Percentiles rank a stretch among this genome's conserved stretches.
phyloP scores from a whole-genome alignment of 2,329 filamentous ascomycete genomes.

The Calonectria pteridis region DNA sequence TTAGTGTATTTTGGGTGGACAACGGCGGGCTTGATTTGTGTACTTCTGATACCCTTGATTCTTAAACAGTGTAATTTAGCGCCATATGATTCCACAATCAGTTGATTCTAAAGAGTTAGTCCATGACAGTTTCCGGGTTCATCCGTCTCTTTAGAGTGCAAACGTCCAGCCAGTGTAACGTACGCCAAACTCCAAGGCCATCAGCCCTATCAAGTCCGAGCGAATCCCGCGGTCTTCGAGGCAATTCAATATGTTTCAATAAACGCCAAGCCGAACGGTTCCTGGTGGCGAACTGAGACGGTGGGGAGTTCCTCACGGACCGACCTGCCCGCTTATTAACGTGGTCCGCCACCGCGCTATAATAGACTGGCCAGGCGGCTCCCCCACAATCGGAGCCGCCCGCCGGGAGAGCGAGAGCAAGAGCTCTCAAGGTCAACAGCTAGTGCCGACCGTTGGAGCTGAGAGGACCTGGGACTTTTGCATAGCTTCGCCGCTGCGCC shows the following conservation, averaged over 20 bases:
- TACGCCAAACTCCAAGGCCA: background rate
- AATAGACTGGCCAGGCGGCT: background rate
- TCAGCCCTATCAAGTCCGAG: background rate
- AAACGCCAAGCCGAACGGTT: background rate
- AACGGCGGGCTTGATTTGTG: background rate
- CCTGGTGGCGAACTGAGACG: background rate
- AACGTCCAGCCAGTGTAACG: background rate
- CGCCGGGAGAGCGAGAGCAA: background rate
- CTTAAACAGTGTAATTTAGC: background rate
- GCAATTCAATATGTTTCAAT: background rate
- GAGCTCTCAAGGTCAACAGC: background rate
- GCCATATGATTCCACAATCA: background rate
- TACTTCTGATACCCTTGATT: constrained; percentile 1
- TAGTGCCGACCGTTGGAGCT: background rate
- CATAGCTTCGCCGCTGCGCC: background rate
- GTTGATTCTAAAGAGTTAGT: background rate
- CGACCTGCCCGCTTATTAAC: background rate
- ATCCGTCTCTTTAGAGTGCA: too few relatives aligned
- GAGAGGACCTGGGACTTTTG: background rate
- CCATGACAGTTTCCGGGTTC: background rate
- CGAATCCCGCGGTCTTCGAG: background rate
- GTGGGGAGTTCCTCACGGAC: background rate
- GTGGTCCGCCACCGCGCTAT: background rate
- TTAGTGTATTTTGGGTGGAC: background rate
- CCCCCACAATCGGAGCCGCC: constrained; percentile 1